Conservation (phyloP, 768 basidiomycete species). For the Dioszegia crocea region DNA sequence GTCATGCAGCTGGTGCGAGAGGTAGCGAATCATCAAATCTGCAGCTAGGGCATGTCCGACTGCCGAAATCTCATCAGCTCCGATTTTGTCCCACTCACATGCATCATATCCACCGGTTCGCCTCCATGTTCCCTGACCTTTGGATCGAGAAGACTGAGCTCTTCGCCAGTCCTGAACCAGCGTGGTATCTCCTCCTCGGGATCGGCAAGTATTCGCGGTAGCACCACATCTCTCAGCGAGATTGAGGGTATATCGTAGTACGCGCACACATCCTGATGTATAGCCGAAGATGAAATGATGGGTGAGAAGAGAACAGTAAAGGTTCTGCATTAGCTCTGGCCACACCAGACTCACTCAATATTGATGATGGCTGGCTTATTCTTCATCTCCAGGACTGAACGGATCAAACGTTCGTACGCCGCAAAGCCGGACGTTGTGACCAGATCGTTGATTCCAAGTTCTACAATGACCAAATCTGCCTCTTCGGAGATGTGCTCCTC, state of each 20-base stretch:
- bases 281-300: conserved; percentile 32
- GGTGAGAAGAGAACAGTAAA: conserved; percentile 42
- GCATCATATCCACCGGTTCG: conserved; percentile 38
- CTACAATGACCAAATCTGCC: conserved; percentile 35
- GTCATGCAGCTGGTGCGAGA: conserved; percentile 23
- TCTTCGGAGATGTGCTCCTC: conserved; percentile 42
- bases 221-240: conserved; percentile 33
- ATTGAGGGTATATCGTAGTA: conserved; percentile 41
- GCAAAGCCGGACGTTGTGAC: conserved; percentile 21
- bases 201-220: conserved; percentile 27
- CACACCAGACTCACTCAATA: conserved; percentile 32
- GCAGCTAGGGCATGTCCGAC: conserved; percentile 36
- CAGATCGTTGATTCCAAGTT: conserved; percentile 42
- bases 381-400: conserved; percentile 27
- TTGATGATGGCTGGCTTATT: conserved; percentile 40
- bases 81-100: conserved; percentile 21
- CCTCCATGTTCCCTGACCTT: conserved; percentile 36
- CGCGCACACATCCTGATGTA: conserved; percentile 37
- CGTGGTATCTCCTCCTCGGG: conserved; percentile 30
- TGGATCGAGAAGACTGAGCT: conserved; percentile 21
- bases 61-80: conserved; percentile 30
- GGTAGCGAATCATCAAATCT: conserved; percentile 28
- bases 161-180: conserved; percentile 36
- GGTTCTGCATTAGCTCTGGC: conserved; percentile 22
- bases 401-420: conserved; percentile 31